A percentile compares a stretch with the other conserved stretches of the same genome.
These are phyloP conservation scores for Talaromyces wortmannii DNA, from an alignment of 495 filamentous ascomycete species.

Conservation along the genomic window DNA sequence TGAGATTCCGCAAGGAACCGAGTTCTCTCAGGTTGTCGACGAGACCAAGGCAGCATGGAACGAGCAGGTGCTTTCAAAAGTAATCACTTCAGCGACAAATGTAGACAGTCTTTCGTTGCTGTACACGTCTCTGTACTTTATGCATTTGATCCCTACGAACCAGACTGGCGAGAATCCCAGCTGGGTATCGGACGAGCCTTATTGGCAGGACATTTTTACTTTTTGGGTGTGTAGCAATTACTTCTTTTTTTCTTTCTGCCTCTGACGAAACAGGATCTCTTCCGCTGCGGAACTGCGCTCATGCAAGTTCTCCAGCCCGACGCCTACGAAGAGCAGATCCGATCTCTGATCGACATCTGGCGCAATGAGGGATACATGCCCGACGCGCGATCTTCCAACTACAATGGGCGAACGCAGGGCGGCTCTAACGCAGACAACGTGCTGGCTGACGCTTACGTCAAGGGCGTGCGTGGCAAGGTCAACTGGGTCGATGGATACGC, in stretches of 20 bases:
- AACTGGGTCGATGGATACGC: conserved; percentile 64
- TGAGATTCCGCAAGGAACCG: conserved; percentile 49
- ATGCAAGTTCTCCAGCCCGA: conserved; percentile 59
- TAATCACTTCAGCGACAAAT: conserved; percentile 52
- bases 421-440: conserved; percentile 71
- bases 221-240: conserved; percentile 37
- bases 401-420: conserved; percentile 64
- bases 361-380: conserved; percentile 59
- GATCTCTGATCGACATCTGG: conserved; percentile 67
- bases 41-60: conserved; percentile 52
- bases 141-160: conserved; percentile 65
- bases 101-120: conserved; percentile 48
- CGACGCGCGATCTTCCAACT: conserved; percentile 61
- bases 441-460: conserved; percentile 69
- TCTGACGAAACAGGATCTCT: conserved; percentile 40
- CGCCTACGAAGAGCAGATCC: conserved; percentile 58
- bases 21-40: conserved; percentile 38
- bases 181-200: conserved; percentile 61
- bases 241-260: neutral
- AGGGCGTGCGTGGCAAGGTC: conserved; percentile 56
- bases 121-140: conserved; percentile 62
- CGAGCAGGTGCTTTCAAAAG: conserved; percentile 51
- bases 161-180: conserved; percentile 65
- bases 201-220: conserved; percentile 40
- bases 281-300: conserved; percentile 56